Base-by-base conservation (phyloP, 1,139 yeast genomes). In the Geotrichum klebahnii region DNA sequence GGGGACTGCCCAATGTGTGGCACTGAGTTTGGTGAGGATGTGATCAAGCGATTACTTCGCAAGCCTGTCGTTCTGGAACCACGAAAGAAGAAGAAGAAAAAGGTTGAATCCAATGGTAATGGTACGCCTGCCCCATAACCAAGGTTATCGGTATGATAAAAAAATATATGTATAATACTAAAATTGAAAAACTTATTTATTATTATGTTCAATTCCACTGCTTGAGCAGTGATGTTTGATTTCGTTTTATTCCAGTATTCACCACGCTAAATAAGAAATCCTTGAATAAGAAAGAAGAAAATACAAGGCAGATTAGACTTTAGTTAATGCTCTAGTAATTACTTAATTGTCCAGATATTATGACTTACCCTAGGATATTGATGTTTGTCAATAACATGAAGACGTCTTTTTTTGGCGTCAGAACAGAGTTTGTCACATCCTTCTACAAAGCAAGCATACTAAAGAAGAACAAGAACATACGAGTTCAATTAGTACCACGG, bases 1-100 rank as follows among this genome's bases (percentile, higher is more conserved):
- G 75, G 73, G 47, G 71, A 68, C 50, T 82, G 89, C 60, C 86
- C 88, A 1, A 81, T 89, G 67, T 80, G 84, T 68, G 76, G 80
- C 66, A 69, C 96, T 63, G 63, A 76, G 56, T 75, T 81, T 67
- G 78, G 79, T 57, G 69, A 79, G 68, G 72, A 80, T 70, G 69
- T 84, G 62, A 61, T 88, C 67, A 72, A 76, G 55, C 73, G 72
- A 44, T 60, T 81, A 55, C 75, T 71, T 60, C 71, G 77, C 55
- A 79, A 74, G 53, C 89, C 89, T 0, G 74, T 71, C 10, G 80
- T 81, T 8, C 61, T 69, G 14, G 67, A 66, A 8, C 71, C 70
- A 52, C 71, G 68, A 61, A 72, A 69, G 58, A 65, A 75, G 55
- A 75, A 74, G 47, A 65, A 62, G 61, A 69, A 65, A 16, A 40